A percentile compares a stretch with the other conserved stretches of the same genome.
These are phyloP conservation scores for Metarhizium sp. DNA, from an alignment of 2,329 filamentous ascomycete species.

Conservation along the genomic window DNA sequence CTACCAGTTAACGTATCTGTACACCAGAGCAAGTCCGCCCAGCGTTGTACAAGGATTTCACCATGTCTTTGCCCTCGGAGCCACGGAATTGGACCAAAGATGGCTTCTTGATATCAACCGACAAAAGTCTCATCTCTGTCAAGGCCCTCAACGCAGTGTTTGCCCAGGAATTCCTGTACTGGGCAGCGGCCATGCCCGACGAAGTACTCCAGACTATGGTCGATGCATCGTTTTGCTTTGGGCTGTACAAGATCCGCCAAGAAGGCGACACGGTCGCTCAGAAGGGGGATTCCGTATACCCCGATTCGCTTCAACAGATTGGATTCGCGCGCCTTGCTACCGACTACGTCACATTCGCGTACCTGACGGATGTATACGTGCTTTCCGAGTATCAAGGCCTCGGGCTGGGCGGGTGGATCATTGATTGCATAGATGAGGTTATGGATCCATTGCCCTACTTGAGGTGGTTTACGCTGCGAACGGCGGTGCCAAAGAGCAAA, in stretches of 20 bases:
- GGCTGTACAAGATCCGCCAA: slow-evolving; percentile 31
- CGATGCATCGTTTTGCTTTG: slow-evolving; percentile 46
- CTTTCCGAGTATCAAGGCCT: slow-evolving; percentile 41
- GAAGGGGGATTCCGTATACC: too few relatives aligned
- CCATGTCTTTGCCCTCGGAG: not conserved
- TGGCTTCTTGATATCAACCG: slow-evolving; percentile 45
- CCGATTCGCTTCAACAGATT: slow-evolving; percentile 10
- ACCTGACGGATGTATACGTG: slow-evolving; percentile 55
- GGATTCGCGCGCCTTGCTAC: slow-evolving; percentile 44
- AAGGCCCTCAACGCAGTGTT: slow-evolving; percentile 38
- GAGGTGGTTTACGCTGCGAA: slow-evolving; percentile 37
- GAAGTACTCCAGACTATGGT: slow-evolving; percentile 34
- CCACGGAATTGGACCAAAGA: slow-evolving; percentile 28
- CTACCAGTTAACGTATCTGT: not conserved
- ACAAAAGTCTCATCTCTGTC: slow-evolving; percentile 38
- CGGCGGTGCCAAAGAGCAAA: slow-evolving; percentile 21
- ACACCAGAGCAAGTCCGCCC: not conserved
- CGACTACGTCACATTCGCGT: slow-evolving; percentile 54
- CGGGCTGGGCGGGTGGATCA: slow-evolving; percentile 53
- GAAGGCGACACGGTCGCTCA: not conserved
- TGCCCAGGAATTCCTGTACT: slow-evolving; percentile 41
- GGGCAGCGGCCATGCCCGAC: slow-evolving; percentile 38
- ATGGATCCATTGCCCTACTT: slow-evolving; percentile 43
- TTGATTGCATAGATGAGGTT: slow-evolving; percentile 45
- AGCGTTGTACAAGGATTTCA: not conserved